Conservation (phyloP, 441 rosid genomes). For the Jatropha podagrica region DNA sequence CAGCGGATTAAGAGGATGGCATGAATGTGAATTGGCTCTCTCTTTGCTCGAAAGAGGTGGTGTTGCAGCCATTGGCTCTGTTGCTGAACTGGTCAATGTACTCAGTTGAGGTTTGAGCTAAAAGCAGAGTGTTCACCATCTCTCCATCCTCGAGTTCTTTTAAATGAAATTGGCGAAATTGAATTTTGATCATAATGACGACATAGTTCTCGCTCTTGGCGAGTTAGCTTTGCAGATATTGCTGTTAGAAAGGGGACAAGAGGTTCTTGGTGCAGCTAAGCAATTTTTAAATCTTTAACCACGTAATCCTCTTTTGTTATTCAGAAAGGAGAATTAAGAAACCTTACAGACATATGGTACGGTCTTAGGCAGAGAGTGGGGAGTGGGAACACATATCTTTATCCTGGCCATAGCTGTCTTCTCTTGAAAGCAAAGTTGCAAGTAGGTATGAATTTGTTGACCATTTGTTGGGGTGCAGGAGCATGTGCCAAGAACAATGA, state of each 20-base stretch:
- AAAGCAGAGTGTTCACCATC: background rate
- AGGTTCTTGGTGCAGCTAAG: slow-evolving; percentile 16
- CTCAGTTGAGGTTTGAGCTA: slow-evolving; percentile 23
- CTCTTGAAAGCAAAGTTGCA: background rate
- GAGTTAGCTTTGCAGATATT: background rate
- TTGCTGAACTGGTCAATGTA: slow-evolving; percentile 34
- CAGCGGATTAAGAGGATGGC: slow-evolving; percentile 48
- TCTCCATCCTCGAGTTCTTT: background rate
- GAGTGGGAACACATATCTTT: background rate
- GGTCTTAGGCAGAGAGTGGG: background rate
- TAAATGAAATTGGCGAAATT: background rate
- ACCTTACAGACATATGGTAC: background rate
- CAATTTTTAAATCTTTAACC: background rate
- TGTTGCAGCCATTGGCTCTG: slow-evolving; percentile 37
- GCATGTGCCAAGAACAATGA: background rate
- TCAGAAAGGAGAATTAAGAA: background rate
- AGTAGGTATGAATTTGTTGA: background rate
- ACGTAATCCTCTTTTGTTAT: background rate
- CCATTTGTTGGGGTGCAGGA: background rate
- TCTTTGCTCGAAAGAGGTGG: slow-evolving; percentile 66
- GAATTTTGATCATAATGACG: background rate
- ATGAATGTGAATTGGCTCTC: slow-evolving; percentile 52
- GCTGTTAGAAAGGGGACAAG: background rate
- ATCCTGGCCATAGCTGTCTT: background rate
- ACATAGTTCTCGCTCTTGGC: background rate